phyloP scores from a whole-genome alignment of 306 rosid species.

The Macrotyloma uniflorum region DNA sequence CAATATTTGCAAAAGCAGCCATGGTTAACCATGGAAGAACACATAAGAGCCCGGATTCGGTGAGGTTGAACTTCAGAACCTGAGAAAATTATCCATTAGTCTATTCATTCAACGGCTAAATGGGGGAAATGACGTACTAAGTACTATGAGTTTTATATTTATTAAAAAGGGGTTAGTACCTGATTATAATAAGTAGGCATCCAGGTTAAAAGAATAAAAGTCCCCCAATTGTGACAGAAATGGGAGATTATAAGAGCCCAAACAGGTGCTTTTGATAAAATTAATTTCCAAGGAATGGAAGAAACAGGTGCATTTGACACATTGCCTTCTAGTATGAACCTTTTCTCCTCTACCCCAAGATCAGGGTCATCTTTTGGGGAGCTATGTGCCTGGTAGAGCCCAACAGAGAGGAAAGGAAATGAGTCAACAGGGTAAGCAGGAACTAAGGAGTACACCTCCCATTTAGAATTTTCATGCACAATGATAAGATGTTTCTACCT shows the following conservation, averaged over 20 bases:
- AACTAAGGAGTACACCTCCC: constrained; percentile 17
- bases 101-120: constrained; percentile 12
- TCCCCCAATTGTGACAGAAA: constrained; percentile 96
- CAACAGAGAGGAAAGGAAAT: neutral
- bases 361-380: constrained; percentile 25
- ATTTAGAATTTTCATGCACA: constrained; percentile 29
- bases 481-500: neutral
- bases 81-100: constrained; percentile 51
- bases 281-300: constrained; percentile 42
- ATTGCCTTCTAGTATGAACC: constrained; percentile 12
- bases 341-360: constrained; percentile 42
- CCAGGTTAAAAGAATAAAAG: constrained; percentile 95
- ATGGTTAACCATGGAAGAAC: constrained; percentile 97
- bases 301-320: constrained; percentile 13
- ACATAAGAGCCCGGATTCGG: constrained; percentile 89
- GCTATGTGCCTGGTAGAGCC: constrained; percentile 16
- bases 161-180: constrained; percentile 46
- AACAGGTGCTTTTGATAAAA: constrained; percentile 93
- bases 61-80: constrained; percentile 97
- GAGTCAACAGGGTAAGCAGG: constrained; percentile 5
- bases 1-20: constrained; percentile 92
- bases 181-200: constrained; percentile 98
- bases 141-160: neutral
- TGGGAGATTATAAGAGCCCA: constrained; percentile 95
- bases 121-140: neutral